Percentiles rank a stretch among this genome's conserved stretches.
phyloP scores from a whole-genome alignment of 225 moss, liverwort and hornwort genomes.

The Bryum argenteum region DNA sequence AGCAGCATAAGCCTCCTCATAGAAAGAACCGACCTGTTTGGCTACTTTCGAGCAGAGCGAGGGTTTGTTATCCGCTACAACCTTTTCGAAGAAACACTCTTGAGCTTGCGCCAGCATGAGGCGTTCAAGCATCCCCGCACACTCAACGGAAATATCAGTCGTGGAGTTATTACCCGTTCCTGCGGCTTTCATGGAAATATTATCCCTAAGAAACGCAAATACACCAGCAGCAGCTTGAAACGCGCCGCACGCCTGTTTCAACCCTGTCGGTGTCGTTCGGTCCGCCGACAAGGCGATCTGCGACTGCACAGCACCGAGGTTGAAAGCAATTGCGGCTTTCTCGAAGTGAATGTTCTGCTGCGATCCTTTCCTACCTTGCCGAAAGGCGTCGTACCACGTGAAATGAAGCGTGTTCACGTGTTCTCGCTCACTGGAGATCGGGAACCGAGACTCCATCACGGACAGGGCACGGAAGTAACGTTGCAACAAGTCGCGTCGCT shows the following conservation, averaged over 20 bases:
- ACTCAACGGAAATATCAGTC: slow-evolving; percentile 94
- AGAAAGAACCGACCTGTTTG: slow-evolving; percentile 94
- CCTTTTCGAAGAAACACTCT: slow-evolving; percentile 98
- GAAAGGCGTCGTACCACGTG: slow-evolving; percentile 97
- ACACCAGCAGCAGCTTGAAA: slow-evolving; percentile 97
- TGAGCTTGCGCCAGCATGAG: slow-evolving; percentile 99
- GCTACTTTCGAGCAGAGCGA: slow-evolving; percentile 94
- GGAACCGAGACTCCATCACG: slow-evolving; percentile 98
- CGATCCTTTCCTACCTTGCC: slow-evolving; percentile 89
- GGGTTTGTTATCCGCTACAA: slow-evolving; percentile 84
- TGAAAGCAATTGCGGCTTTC: slow-evolving; percentile 98
- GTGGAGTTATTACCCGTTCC: slow-evolving; percentile 74
- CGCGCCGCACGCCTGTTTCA: slow-evolving; percentile 94
- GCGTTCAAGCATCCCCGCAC: slow-evolving; percentile 98
- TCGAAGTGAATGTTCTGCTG: slow-evolving; percentile 99
- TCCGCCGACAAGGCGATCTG: slow-evolving; percentile 96
- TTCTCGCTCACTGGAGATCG: slow-evolving; percentile 96
- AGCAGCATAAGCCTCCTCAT: slow-evolving; percentile 97
- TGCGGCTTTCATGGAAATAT: slow-evolving; percentile 99
- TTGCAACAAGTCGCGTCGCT: slow-evolving; percentile 86
- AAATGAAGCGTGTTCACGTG: slow-evolving; percentile 88
- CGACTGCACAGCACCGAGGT: slow-evolving; percentile 94
- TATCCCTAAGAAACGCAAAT: slow-evolving; percentile 90
- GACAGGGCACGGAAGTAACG: slow-evolving; percentile 90
- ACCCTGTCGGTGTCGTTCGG: slow-evolving; percentile 68